phyloP scores from a whole-genome alignment of 371 early-diverging fungal genomes.

The Mortierella sp. region DNA sequence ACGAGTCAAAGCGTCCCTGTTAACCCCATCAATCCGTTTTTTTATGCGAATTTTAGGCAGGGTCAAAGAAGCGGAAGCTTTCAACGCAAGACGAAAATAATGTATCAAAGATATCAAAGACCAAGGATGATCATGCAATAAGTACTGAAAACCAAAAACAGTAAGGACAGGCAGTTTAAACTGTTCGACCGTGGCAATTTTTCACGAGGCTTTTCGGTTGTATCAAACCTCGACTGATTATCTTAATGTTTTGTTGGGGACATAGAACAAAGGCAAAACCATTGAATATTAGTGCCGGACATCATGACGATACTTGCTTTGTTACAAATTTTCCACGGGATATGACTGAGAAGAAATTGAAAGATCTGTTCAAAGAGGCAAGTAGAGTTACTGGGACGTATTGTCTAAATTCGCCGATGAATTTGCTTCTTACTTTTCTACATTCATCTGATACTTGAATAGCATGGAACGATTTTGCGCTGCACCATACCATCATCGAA shows the following conservation, averaged over 20 bases:
- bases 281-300: slow-evolving; percentile 28
- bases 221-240: no score
- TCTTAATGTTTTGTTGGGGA: background rate
- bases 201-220: background rate
- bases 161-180: background rate
- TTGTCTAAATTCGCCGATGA: background rate
- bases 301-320: slow-evolving; percentile 48
- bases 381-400: background rate
- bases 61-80: slow-evolving; percentile 30
- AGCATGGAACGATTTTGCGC: slow-evolving; percentile 41
- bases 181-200: background rate
- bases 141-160: background rate
- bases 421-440: background rate
- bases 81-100: slow-evolving; percentile 16
- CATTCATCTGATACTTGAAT: background rate
- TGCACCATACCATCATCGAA: slow-evolving; percentile 20
- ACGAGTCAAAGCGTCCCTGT: background rate
- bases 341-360: slow-evolving; percentile 26
- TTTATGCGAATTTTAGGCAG: background rate
- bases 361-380: slow-evolving; percentile 38
- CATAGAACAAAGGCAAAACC: slow-evolving; percentile 13
- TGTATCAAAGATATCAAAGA: slow-evolving; percentile 20
- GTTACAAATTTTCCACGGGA: slow-evolving; percentile 33
- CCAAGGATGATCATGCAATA: slow-evolving; percentile 1
- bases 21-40: background rate